Base-by-base conservation (phyloP, 495 filamentous ascomycete species). In the Pyrenopolyporus hunteri region DNA sequence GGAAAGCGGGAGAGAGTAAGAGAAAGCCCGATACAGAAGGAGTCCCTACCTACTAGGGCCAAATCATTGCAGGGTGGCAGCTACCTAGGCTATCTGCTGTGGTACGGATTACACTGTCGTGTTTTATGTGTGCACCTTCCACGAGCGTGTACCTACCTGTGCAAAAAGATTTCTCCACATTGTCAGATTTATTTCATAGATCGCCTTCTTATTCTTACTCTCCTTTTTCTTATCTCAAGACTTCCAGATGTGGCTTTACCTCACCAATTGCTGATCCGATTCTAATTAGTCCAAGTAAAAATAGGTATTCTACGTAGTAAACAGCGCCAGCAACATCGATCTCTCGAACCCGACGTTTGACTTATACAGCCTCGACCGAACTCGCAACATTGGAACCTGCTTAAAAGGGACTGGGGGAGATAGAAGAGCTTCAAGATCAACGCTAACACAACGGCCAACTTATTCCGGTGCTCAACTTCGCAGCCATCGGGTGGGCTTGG, bases 231-330 rank as follows among this genome's bases (percentile, higher is more conserved):
- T 37, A 14, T 7, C 43, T 28, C 9, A 31, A 45, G 33, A 14
- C 44, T 48, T 36, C 37, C 35, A 49, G 35, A 59, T 64, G 42
- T 43, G 23, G 31, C 46, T 57, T 57, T 39, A 63, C 29, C 37
- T 39, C 39, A 46, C 43, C 37, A 43, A 35, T 52, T 59, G 62
- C 56, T 65, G 50, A 65, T 65, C 62, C 45, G 56, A 65, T 59
- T 65, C 45, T 65, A 37, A 20, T 28, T 59, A 58, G 36, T 35
- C 61, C 42, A 36, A 20, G 43, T 32, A 50, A 37, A 43, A 28
- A 29, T 17, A 29, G 9, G 4, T 8, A 45, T 8, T 6, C 42
- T 8, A 45, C 13, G 23, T 45, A 45, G n/a, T n/a, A 45, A 45
- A 13, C 23, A 45, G 50, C 37, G 58, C 50, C 25, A 40, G 44